phyloP scores from a whole-genome alignment of 345 rosid species.

The Eucalyptus leucophloia region DNA sequence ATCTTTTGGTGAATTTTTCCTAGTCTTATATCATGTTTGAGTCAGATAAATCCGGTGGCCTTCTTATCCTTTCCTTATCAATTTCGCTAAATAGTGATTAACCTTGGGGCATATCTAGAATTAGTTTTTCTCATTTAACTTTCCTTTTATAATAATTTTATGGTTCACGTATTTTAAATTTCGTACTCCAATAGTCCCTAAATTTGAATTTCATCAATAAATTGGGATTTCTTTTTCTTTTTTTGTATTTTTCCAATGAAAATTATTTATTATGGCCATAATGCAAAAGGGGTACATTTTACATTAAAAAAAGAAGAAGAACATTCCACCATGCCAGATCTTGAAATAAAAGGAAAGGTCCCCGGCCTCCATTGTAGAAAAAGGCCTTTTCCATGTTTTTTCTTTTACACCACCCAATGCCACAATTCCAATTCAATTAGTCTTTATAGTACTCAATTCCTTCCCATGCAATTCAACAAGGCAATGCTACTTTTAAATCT shows the following conservation, averaged over 20 bases:
- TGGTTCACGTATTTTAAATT: background rate
- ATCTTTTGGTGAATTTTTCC: background rate
- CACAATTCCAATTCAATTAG: background rate
- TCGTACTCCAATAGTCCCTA: rapidly evolving
- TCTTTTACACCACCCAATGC: background rate
- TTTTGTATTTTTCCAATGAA: background rate
- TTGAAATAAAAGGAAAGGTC: background rate
- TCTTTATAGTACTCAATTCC: background rate
- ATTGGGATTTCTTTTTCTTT: background rate
- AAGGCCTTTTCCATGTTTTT: background rate
- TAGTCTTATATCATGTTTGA: background rate
- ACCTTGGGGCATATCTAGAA: background rate
- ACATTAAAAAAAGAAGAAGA: background rate
- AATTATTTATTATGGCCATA: background rate
- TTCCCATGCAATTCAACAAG: background rate
- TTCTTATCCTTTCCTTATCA: background rate
- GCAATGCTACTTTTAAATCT: background rate
- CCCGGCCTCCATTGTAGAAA: background rate
- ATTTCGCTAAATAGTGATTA: background rate
- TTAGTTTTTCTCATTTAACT: background rate
- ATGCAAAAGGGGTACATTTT: background rate
- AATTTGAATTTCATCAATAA: background rate
- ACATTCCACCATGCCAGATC: background rate
- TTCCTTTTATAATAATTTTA: background rate
- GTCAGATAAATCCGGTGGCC: background rate